A percentile compares a stretch with the other conserved stretches of the same genome.
These are phyloP conservation scores for Fragosphaeria purpurea DNA, from an alignment of 2,329 filamentous ascomycete species.

Conservation along the genomic window DNA sequence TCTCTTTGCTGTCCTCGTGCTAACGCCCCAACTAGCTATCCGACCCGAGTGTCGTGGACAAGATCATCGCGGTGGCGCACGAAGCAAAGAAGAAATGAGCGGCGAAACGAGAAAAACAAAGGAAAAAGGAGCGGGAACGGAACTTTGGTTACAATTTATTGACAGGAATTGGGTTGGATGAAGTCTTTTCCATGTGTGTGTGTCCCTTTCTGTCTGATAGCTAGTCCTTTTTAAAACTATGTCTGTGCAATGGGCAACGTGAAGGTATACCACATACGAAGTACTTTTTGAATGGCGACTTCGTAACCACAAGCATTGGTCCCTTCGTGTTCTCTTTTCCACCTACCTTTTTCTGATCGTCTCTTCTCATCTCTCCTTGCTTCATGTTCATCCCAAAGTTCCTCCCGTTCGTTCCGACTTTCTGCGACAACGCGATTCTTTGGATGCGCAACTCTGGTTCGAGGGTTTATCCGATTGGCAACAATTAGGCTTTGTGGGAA, in stretches of 20 bases:
- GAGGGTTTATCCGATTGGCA: not conserved
- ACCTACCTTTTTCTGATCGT: too few species aligned
- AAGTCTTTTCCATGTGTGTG: not conserved
- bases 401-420: too few species aligned
- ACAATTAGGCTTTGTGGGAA: too few species aligned
- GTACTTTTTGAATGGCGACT: not conserved
- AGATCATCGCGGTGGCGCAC: constrained; percentile 78
- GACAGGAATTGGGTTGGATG: too few species aligned
- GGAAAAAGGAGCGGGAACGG: not conserved
- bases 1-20: not conserved
- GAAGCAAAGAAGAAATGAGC: constrained; percentile 42
- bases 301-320: too few species aligned
- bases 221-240: too few species aligned
- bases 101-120: not conserved
- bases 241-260: too few species aligned
- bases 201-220: not conserved
- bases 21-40: constrained; percentile 50
- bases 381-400: too few species aligned
- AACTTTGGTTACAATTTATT: too few species aligned
- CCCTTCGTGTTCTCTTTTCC: not conserved
- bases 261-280: constrained; percentile 1
- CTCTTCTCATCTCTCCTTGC: too few species aligned
- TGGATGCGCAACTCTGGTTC: not conserved
- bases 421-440: too few species aligned
- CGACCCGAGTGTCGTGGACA: constrained; percentile 79